These are phyloP conservation scores for Epichloe elymi DNA, from an alignment of 2,329 filamentous ascomycete genomes.

Conservation along the genomic window DNA sequence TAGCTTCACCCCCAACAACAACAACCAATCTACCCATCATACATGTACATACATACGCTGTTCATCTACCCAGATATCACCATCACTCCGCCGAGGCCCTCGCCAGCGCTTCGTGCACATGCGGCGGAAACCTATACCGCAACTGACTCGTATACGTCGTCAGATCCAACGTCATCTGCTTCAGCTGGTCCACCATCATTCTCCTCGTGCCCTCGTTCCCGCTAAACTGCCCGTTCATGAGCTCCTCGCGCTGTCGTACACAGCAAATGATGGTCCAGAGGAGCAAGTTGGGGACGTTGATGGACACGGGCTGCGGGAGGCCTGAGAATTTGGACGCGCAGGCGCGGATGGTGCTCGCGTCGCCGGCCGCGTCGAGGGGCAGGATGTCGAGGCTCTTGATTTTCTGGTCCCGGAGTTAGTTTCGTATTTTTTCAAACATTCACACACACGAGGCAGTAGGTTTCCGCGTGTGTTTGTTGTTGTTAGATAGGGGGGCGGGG, in stretches of 20 bases:
- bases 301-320: constrained; percentile 67
- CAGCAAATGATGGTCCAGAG: constrained; percentile 90
- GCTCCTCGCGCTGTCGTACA: constrained; percentile 59
- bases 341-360: constrained; percentile 65
- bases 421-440: background rate
- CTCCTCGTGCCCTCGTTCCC: constrained; percentile 52
- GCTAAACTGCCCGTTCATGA: constrained; percentile 60
- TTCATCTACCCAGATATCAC: background rate
- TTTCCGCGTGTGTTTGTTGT: background rate
- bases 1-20: no score
- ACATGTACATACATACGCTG: no score
- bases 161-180: constrained; percentile 74
- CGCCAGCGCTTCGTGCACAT: constrained; percentile 79
- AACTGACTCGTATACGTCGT: constrained; percentile 92
- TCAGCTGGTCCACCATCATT: constrained; percentile 55
- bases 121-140: constrained; percentile 75
- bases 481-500: background rate
- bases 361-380: constrained; percentile 60
- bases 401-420: constrained; percentile 33
- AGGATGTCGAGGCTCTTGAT: constrained; percentile 67
- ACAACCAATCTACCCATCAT: no score
- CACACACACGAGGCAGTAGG: background rate
- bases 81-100: constrained; percentile 59
- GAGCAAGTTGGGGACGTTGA: constrained; percentile 80
- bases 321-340: constrained; percentile 70